phyloP scores from a whole-genome alignment of 768 basidiomycete species.

The Antrodiella citrinella region DNA sequence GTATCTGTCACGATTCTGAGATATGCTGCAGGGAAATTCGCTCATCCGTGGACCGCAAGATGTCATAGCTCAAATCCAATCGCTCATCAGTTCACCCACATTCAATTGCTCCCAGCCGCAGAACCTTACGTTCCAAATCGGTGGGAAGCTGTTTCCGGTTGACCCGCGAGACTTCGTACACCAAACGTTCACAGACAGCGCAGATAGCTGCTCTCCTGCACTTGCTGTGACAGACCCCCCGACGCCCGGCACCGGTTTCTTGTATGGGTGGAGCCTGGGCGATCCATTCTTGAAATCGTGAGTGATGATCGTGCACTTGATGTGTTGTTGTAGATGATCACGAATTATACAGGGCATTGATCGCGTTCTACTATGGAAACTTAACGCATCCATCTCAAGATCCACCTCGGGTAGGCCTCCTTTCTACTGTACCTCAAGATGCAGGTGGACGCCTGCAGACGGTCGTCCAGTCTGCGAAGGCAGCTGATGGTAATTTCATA shows the following conservation, averaged over 20 bases:
- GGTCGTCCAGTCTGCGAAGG: constrained; percentile 26
- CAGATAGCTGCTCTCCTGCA: constrained; percentile 42
- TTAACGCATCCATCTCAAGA: constrained; percentile 59
- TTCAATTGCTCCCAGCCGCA: constrained; percentile 59
- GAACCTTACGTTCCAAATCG: constrained; percentile 58
- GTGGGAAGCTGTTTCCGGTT: constrained; percentile 59
- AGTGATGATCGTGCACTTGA: constrained; percentile 14
- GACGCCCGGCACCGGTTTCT: constrained; percentile 34
- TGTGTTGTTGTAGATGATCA: constrained; percentile 1
- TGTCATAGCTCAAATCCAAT: constrained; percentile 41
- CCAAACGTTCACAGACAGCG: constrained; percentile 30
- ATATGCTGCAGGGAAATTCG: constrained; percentile 53
- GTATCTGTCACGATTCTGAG: neutral
- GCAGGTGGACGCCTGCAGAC: constrained; percentile 32
- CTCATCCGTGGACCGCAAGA: constrained; percentile 69
- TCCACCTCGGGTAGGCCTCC: constrained; percentile 59
- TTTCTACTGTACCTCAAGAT: constrained; percentile 60
- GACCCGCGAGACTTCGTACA: constrained; percentile 66
- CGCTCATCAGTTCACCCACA: constrained; percentile 22
- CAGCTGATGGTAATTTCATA: constrained; percentile 24
- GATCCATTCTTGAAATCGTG: constrained; percentile 72
- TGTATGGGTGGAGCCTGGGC: constrained; percentile 75
- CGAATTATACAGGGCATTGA: constrained; percentile 40
- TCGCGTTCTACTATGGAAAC: constrained; percentile 68
- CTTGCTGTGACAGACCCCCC: constrained; percentile 61